A percentile compares a stretch with the other conserved stretches of the same genome.
Evolutionary conservation across 345 rosid genomes (phyloP).

Genomic region (Sapria himalayana): DNA sequence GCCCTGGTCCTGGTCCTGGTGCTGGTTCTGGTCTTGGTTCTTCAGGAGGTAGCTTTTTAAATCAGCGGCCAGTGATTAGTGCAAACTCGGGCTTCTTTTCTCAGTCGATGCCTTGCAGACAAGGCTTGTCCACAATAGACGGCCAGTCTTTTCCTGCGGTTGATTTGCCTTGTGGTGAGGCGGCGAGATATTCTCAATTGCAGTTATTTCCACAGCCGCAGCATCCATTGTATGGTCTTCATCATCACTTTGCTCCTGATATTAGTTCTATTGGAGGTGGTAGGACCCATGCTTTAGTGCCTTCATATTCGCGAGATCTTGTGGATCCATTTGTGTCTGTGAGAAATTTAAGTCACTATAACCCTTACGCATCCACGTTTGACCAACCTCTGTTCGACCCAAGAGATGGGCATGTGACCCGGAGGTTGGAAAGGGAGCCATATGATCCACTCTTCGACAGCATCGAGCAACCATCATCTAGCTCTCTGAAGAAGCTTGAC

Average conservation of each 20-base stretch:
- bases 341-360: conserved; percentile 13
- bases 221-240: conserved; percentile 9
- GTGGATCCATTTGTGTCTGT: conserved; percentile 14
- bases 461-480: conserved; percentile 42
- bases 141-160: conserved; percentile 12
- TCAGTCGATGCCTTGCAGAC: conserved; percentile 7
- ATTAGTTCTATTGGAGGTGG: conserved; percentile 7
- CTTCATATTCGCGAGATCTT: conserved; percentile 13
- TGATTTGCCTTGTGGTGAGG: conserved; percentile 12
- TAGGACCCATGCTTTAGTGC: conserved; percentile 12
- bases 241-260: conserved; percentile 9
- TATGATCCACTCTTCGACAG: conserved; percentile 87
- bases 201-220: conserved; percentile 21
- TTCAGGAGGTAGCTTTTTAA: conserved; percentile 6
- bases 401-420: conserved; percentile 15
- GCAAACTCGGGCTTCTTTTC: conserved; percentile 8
- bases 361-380: conserved; percentile 24
- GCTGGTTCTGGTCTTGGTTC: conserved; percentile 8
- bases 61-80: conserved; percentile 8
- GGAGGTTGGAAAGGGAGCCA: conserved; percentile 25
- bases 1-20: too few relatives aligned
- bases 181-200: conserved; percentile 14
- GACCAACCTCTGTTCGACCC: conserved; percentile 22
- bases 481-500: conserved; percentile 17
- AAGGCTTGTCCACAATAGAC: conserved; percentile 13